These are phyloP conservation scores for Phytophthora litchii DNA, from an alignment of 352 stramenopile genomes.

Conservation along the genomic window DNA sequence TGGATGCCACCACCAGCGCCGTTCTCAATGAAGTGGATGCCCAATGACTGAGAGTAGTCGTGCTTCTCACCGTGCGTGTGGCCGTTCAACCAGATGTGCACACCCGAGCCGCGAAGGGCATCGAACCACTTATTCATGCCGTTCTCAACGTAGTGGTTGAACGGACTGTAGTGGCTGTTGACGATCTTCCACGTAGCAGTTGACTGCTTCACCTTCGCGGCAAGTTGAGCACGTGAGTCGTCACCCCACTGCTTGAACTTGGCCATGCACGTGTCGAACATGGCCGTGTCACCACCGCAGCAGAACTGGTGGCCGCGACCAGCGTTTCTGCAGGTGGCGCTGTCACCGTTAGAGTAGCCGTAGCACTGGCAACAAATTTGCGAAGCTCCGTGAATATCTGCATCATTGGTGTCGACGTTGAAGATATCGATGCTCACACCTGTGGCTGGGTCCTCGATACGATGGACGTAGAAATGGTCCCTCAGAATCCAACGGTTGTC, in stretches of 20 bases:
- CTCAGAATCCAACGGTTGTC: constrained; percentile 16
- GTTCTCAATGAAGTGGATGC: constrained; percentile 28
- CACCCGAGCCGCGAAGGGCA: constrained; percentile 7
- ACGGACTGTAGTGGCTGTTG: constrained; percentile 24
- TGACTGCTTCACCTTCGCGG: constrained; percentile 22
- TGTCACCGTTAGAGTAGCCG: constrained; percentile 24
- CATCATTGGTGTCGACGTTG: constrained; percentile 25
- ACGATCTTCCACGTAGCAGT: constrained; percentile 32
- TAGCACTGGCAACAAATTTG: constrained; percentile 27
- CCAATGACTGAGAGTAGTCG: constrained; percentile 19
- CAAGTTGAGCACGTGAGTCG: constrained; percentile 16
- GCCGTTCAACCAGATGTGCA: constrained; percentile 19
- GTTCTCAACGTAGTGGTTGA: constrained; percentile 21
- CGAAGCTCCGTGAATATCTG: constrained; percentile 9
- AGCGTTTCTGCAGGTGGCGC: neutral
- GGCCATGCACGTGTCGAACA: constrained; percentile 19
- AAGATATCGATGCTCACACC: constrained; percentile 25
- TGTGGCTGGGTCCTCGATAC: constrained; percentile 1
- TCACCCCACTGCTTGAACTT: constrained; percentile 21
- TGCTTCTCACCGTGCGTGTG: constrained; percentile 32
- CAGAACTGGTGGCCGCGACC: constrained; percentile 18
- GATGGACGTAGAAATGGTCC: constrained; percentile 12
- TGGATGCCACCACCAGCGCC: constrained; percentile 26
- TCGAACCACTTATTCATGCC: constrained; percentile 34
- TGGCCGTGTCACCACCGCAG: constrained; percentile 16